Conservation (phyloP, 148 eudicot species). For the Silene conica region DNA sequence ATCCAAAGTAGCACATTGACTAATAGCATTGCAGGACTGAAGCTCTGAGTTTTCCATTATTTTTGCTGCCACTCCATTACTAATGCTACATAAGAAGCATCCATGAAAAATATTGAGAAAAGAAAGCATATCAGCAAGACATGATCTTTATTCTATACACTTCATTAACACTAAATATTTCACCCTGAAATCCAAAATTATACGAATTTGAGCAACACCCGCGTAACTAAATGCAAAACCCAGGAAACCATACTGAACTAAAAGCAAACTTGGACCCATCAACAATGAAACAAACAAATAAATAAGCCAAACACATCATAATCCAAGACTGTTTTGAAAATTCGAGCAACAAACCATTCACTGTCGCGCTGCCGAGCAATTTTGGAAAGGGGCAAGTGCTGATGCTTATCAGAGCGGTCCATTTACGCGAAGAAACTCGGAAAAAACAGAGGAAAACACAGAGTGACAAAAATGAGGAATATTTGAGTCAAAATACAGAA, state of each 20-base stretch:
- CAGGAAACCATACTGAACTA: background rate
- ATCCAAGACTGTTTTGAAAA: background rate
- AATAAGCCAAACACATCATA: constrained; percentile 3
- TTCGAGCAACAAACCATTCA: constrained; percentile 61
- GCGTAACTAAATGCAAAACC: constrained; percentile 8
- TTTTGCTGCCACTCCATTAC: background rate
- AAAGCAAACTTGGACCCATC: constrained; percentile 1
- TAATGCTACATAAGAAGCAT: background rate
- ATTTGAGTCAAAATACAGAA: constrained; percentile 23
- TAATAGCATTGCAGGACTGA: background rate
- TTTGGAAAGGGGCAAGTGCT: constrained; percentile 48
- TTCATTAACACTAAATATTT: too few relatives aligned
- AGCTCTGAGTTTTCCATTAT: background rate
- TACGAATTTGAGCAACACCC: background rate
- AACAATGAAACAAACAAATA: background rate
- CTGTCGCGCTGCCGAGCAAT: constrained; percentile 52
- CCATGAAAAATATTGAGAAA: too few relatives aligned
- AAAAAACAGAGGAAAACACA: constrained; percentile 24
- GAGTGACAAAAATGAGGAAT: constrained; percentile 12
- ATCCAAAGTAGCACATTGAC: background rate
- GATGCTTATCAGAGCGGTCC: constrained; percentile 53
- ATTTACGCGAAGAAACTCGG: constrained; percentile 16
- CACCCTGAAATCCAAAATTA: background rate
- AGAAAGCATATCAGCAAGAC: too few relatives aligned
- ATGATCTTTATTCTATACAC: too few relatives aligned